phyloP scores from a whole-genome alignment of 768 basidiomycete species.

The Macrolepiota dolichaula region DNA sequence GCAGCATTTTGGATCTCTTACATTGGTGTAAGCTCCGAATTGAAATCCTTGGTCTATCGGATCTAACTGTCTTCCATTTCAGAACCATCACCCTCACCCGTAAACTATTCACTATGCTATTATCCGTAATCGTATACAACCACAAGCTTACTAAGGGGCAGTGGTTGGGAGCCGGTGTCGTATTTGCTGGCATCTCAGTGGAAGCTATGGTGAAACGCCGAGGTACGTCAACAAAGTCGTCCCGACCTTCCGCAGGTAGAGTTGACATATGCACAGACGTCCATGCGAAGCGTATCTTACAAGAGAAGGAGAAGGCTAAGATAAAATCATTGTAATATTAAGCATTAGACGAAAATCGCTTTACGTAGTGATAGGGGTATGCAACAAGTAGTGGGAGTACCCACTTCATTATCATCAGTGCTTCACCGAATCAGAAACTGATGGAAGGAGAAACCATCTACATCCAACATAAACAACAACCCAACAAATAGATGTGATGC shows the following conservation, averaged over 20 bases:
- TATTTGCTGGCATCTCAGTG: constrained; percentile 93
- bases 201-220: constrained; percentile 90
- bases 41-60: background rate
- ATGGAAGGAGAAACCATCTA: background rate
- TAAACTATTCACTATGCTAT: constrained; percentile 96
- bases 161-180: constrained; percentile 89
- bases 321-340: constrained; percentile 68
- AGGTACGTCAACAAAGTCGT: constrained; percentile 43
- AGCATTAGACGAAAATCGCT: constrained; percentile 4
- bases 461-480: background rate
- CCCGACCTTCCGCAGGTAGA: constrained; percentile 10
- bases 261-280: constrained; percentile 48
- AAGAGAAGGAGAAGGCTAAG: constrained; percentile 81
- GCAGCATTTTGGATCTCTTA: constrained; percentile 89
- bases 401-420: background rate
- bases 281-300: constrained; percentile 73
- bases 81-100: constrained; percentile 95
- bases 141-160: constrained; percentile 83
- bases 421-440: background rate
- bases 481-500: background rate
- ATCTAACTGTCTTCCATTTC: constrained; percentile 13
- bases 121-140: constrained; percentile 90
- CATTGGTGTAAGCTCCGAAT: constrained; percentile 59
- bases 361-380: constrained; percentile 8
- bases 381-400: constrained; percentile 1